Percentiles rank a stretch among this genome's conserved stretches.
Conservation (phyloP, 2,329 filamentous ascomycete genomes). For the Paracoccidioides brasiliensis region DNA sequence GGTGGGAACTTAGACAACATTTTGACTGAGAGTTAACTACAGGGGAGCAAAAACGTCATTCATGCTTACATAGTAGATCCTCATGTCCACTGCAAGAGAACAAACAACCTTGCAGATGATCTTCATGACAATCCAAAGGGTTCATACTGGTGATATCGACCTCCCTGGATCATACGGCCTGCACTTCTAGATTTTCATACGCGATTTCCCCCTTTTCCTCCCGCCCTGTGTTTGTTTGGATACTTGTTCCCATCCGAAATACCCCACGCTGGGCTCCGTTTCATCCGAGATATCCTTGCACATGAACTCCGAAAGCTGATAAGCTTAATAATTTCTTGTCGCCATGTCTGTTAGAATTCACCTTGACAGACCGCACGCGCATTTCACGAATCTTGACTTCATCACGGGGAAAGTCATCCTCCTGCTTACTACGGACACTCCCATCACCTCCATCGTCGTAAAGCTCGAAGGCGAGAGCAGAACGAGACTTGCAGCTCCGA, state of each 20-base stretch:
- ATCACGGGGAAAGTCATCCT: slow-evolving; percentile 35
- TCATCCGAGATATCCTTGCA: background rate
- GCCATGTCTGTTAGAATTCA: slow-evolving; percentile 35
- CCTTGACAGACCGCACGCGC: slow-evolving; percentile 30
- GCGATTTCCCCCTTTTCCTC: background rate
- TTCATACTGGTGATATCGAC: background rate
- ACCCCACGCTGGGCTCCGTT: background rate
- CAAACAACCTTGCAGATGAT: background rate
- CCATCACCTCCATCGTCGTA: slow-evolving; percentile 34
- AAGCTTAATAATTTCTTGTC: background rate
- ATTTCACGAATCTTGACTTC: slow-evolving; percentile 38
- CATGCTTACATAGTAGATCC: background rate
- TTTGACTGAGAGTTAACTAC: too few species aligned
- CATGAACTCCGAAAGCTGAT: background rate
- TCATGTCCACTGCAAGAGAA: background rate
- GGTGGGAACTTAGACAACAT: too few species aligned
- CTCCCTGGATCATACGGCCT: background rate
- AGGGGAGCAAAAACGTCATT: slow-evolving; percentile 7
- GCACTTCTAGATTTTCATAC: background rate
- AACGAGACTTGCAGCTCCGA: slow-evolving; percentile 30
- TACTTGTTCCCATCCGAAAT: background rate
- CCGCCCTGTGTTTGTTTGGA: background rate
- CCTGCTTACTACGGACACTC: slow-evolving; percentile 28
- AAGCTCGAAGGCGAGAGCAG: slow-evolving; percentile 39
- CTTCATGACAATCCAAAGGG: background rate